These are phyloP conservation scores for Populus hybrid DNA, from an alignment of 441 rosid species.

Conservation along the genomic window DNA sequence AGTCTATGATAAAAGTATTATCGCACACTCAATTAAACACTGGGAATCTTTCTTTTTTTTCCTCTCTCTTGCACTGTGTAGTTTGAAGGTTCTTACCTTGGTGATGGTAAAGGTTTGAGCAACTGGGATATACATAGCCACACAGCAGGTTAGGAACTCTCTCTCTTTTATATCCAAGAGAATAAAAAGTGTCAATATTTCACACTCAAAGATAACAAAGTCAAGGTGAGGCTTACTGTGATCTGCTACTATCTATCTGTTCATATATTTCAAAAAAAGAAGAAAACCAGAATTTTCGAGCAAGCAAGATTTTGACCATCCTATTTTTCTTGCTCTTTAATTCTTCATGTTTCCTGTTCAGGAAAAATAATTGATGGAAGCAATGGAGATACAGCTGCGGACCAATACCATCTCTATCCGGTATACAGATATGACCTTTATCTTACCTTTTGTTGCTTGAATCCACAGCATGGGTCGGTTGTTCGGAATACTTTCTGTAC, in stretches of 20 bases:
- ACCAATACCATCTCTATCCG: background rate
- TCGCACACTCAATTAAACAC: too few species aligned
- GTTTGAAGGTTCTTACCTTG: slow-evolving; percentile 26
- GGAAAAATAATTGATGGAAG: background rate
- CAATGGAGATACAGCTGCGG: background rate
- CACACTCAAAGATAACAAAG: slow-evolving; percentile 1
- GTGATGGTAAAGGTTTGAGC: slow-evolving; percentile 49
- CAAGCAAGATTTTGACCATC: too few species aligned
- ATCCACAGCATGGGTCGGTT: background rate
- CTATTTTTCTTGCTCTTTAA: too few species aligned
- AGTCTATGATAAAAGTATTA: background rate
- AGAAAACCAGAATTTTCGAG: too few species aligned
- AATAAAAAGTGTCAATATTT: background rate
- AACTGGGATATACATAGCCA: slow-evolving; percentile 45
- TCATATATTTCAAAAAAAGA: too few species aligned
- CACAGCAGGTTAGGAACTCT: background rate
- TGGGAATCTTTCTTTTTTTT: background rate
- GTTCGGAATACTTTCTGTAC: too few species aligned
- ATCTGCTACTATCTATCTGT: too few species aligned
- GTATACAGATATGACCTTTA: background rate
- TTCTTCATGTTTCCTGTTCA: background rate
- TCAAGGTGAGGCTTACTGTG: background rate
- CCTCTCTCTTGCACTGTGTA: background rate
- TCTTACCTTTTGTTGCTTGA: background rate
- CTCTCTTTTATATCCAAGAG: background rate